Conservation (phyloP, 1,284 basidiomycete genomes). For the Pseudozyma pruni region DNA sequence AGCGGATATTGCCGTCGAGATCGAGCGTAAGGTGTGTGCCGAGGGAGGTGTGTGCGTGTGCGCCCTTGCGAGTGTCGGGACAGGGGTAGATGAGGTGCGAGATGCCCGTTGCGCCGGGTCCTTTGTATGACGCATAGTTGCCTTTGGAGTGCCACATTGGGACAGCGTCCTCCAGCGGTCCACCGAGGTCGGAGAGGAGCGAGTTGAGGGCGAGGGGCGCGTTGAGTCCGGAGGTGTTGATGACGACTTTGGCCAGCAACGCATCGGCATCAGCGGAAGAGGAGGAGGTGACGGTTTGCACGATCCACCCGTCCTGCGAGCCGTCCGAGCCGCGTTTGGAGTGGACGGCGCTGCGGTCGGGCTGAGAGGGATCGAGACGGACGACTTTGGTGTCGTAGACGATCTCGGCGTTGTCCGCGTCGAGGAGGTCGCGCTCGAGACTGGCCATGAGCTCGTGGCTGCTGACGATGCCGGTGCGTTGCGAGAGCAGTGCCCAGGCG, state of each 20-base stretch:
- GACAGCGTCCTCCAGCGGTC: constrained; percentile 26
- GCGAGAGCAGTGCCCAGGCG: constrained; percentile 79
- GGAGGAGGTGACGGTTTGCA: constrained; percentile 69
- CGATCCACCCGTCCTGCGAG: constrained; percentile 71
- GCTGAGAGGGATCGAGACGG: constrained; percentile 79
- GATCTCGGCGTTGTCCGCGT: constrained; percentile 78
- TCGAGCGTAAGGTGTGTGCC: constrained; percentile 73
- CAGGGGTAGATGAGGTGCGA: constrained; percentile 63
- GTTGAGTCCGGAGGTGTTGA: constrained; percentile 89
- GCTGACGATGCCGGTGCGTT: constrained; percentile 90
- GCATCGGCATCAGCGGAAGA: constrained; percentile 72
- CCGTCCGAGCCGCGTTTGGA: constrained; percentile 51
- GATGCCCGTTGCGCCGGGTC: constrained; percentile 47
- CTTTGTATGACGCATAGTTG: constrained; percentile 65
- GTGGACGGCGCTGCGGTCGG: constrained; percentile 8
- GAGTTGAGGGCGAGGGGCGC: constrained; percentile 62
- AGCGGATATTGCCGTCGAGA: constrained; percentile 84
- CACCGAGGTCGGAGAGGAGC: constrained; percentile 30
- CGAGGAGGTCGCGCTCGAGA: constrained; percentile 80
- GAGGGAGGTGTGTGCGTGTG: constrained; percentile 61
- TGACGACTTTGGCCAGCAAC: constrained; percentile 82
- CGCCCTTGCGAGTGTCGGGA: constrained; percentile 51
- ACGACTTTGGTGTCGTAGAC: constrained; percentile 86
- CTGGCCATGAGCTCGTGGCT: constrained; percentile 81
- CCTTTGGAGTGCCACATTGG: constrained; percentile 64